Evolutionary conservation across 257 asterid genomes (phyloP).

Genomic region (Lantana camara): DNA sequence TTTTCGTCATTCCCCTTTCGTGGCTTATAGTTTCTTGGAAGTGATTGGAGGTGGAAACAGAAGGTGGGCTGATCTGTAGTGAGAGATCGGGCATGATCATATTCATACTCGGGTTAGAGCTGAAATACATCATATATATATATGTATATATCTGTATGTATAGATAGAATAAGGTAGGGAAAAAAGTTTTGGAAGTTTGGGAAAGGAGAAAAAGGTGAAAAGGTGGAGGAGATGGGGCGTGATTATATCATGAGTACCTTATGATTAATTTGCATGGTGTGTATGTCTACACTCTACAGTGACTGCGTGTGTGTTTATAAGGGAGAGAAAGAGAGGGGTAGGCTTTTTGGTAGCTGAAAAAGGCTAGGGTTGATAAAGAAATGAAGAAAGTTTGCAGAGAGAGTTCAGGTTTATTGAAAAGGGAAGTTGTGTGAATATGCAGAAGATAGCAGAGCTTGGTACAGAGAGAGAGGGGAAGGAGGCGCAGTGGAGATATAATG

Average conservation of each 20-base stretch:
- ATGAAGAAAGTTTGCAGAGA: slow-evolving; percentile 24
- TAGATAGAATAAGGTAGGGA: neutral
- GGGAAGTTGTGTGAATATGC: slow-evolving; percentile 20
- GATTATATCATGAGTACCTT: slow-evolving; percentile 58
- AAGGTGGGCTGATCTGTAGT: slow-evolving; percentile 67
- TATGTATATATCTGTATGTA: neutral
- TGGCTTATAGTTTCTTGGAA: neutral
- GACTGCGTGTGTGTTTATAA: neutral
- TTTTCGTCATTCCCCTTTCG: slow-evolving; percentile 7
- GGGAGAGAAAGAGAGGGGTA: slow-evolving; percentile 19
- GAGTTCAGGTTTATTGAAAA: slow-evolving; percentile 1
- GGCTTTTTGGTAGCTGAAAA: slow-evolving; percentile 32
- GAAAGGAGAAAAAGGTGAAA: slow-evolving; percentile 24
- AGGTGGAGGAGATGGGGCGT: slow-evolving; percentile 12
- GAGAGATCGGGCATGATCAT: slow-evolving; percentile 72
- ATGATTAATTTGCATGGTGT: slow-evolving; percentile 64
- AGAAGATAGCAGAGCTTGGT: slow-evolving; percentile 21
- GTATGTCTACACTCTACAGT: slow-evolving; percentile 2
- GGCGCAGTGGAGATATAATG: slow-evolving; percentile 19
- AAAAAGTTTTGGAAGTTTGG: neutral
- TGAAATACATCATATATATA: slow-evolving; percentile 29
- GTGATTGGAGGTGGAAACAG: slow-evolving; percentile 17
- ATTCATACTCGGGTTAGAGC: slow-evolving; percentile 36
- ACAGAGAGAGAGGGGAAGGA: neutral
- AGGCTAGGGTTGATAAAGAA: slow-evolving; percentile 22